These are phyloP conservation scores for Aspergillus sp. DNA, from an alignment of 2,329 filamentous ascomycete species.

Conservation along the genomic window DNA sequence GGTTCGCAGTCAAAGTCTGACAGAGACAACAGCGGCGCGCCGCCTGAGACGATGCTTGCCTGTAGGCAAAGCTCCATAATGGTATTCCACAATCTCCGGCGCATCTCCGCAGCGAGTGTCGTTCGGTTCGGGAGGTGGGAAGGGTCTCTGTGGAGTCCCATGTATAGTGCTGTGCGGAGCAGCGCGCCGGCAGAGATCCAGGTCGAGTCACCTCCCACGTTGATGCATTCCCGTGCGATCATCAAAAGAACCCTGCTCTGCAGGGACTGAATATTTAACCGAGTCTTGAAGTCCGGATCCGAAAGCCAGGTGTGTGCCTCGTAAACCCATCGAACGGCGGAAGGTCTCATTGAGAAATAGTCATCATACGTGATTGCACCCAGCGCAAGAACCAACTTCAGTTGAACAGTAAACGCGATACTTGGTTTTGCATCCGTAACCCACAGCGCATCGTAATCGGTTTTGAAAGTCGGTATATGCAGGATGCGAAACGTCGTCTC, in stretches of 20 bases:
- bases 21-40: slow-evolving; percentile 39
- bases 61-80: slow-evolving; percentile 44
- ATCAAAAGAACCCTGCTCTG: slow-evolving; percentile 51
- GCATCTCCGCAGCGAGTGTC: slow-evolving; percentile 31
- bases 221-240: slow-evolving; percentile 41
- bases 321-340: slow-evolving; percentile 60
- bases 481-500: slow-evolving; percentile 62
- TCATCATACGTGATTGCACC: slow-evolving; percentile 58
- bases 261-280: slow-evolving; percentile 55
- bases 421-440: slow-evolving; percentile 31
- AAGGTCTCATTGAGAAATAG: slow-evolving; percentile 53
- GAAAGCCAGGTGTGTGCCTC: slow-evolving; percentile 62
- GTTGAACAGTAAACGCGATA: slow-evolving; percentile 56
- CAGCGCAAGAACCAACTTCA: slow-evolving; percentile 64
- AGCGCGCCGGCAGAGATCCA: slow-evolving; percentile 46
- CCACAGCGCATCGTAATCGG: slow-evolving; percentile 62
- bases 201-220: slow-evolving; percentile 40
- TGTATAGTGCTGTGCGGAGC: slow-evolving; percentile 43
- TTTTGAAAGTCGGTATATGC: slow-evolving; percentile 60
- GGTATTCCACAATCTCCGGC: slow-evolving; percentile 37
- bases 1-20: slow-evolving; percentile 43
- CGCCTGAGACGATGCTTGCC: slow-evolving; percentile 41
- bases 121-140: slow-evolving; percentile 31
- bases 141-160: slow-evolving; percentile 49
- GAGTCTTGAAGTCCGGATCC: slow-evolving; percentile 58